Evolutionary conservation across 2,329 filamentous ascomycete species (phyloP), one percentile per base, ranked within the genome.

Genomic region (Penicillium sp.): DNA sequence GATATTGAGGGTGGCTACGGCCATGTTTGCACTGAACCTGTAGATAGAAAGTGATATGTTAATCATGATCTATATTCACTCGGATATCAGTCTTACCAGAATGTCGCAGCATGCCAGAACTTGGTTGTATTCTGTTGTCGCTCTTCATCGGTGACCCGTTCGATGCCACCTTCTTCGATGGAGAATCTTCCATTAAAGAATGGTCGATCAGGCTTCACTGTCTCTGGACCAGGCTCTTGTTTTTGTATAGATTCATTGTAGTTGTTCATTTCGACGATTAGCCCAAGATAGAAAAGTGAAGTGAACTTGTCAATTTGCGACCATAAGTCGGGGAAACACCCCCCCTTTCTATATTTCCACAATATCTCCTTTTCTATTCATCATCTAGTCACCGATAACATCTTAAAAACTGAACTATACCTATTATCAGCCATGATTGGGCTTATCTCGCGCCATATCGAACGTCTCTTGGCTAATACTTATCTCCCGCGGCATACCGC

Each of bases 1-100:
- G 2, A 70, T 69, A 33, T 69, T 75, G 3, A 75, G 59, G 1
- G 73, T 75, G 7, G 71, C 72, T 1, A 75, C 69, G 1, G 72
- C 72, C 70, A 74, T 74, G 49, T 74, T 75, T n/a, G 72, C 71
- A 53, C 70, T 74, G 61, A 73, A 53, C 72, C 71, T 75, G 29
- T 53, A 47, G 2, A 43, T 27, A 4, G 9, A 41, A 7, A 25
- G 15, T 2, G 6, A 19, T 44, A 23, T 15, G 2, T 43, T 31
- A n/a, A 23, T n/a, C 9, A 15, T n/a, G 17, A 7, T 27, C 8
- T 12, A n/a, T 27, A 12, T n/a, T 27, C 6, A 27, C 9, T 29
- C 23, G 6, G 3, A n/a, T 12, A 27, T 12, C 5, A 2, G n/a
- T 48, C 42, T 19, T 53, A 56, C 59, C 49, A 56, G 42, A 57